Percentiles rank a stretch among this genome's conserved stretches.
These are phyloP conservation scores for Debaryomyces sp. DNA, from an alignment of 1,139 yeast species.

Conservation along the genomic window DNA sequence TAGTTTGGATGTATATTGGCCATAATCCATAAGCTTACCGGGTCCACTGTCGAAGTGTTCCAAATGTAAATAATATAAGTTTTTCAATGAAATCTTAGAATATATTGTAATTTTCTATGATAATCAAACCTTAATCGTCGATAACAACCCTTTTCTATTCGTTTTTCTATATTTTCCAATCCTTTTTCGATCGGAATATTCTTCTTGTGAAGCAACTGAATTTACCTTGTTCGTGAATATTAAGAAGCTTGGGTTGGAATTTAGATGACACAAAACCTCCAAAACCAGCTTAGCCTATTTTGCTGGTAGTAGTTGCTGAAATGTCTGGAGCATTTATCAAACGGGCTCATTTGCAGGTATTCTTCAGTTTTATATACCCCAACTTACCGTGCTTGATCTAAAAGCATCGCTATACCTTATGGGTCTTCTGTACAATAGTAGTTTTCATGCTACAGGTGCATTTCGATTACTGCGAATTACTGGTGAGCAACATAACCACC, in stretches of 20 bases:
- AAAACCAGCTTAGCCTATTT: not conserved
- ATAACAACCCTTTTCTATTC: not conserved
- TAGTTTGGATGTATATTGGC: constrained; percentile 1
- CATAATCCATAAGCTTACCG: not conserved
- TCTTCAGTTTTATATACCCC: not conserved
- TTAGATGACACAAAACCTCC: constrained; percentile 1
- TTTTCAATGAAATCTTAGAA: not conserved
- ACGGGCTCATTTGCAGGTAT: not conserved
- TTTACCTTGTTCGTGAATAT: not conserved
- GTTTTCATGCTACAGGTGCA: not conserved
- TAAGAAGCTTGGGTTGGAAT: not conserved
- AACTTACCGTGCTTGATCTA: not conserved
- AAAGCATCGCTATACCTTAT: not conserved
- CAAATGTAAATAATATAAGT: not conserved
- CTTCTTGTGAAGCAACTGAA: not conserved
- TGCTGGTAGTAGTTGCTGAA: not conserved
- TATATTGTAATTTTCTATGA: not conserved
- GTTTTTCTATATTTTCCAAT: not conserved
- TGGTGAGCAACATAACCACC: not conserved
- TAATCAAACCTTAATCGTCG: not conserved
- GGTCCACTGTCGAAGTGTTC: not conserved
- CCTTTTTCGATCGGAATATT: not conserved
- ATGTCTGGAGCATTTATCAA: not conserved
- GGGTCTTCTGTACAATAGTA: not conserved
- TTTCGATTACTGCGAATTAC: not conserved